These are phyloP conservation scores for Backusella parvicylindrica DNA, from an alignment of 192 early-diverging fungal genomes.

Conservation along the genomic window DNA sequence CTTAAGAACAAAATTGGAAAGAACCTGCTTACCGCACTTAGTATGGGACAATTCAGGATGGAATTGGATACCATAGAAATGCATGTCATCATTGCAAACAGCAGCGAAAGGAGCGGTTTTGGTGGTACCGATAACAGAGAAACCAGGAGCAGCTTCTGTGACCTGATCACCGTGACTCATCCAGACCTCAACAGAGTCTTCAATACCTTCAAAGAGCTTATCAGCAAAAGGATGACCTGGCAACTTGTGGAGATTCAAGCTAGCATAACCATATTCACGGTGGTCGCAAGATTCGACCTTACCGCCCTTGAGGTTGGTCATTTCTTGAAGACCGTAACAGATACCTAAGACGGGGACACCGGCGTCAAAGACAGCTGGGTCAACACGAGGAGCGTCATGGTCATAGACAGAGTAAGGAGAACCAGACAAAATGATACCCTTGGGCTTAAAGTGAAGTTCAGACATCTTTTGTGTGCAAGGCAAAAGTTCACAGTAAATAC, in stretches of 20 bases:
- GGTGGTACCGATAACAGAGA: slow-evolving; percentile 84
- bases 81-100: slow-evolving; percentile 74
- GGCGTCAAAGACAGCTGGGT: slow-evolving; percentile 83
- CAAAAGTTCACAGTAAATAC: slow-evolving; percentile 97
- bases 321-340: slow-evolving; percentile 99
- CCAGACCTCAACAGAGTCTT: slow-evolving; percentile 75
- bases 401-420: slow-evolving; percentile 97
- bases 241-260: slow-evolving; percentile 64
- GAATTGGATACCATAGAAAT: slow-evolving; percentile 95
- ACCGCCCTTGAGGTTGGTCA: slow-evolving; percentile 85
- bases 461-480: slow-evolving; percentile 95
- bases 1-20: slow-evolving; percentile 92
- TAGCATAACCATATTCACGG: slow-evolving; percentile 94
- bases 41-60: slow-evolving; percentile 99
- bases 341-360: slow-evolving; percentile 95
- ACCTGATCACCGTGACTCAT: slow-evolving; percentile 99
- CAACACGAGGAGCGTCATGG: slow-evolving; percentile 89
- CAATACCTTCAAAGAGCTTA: slow-evolving; percentile 71
- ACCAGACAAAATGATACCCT: slow-evolving; percentile 95
- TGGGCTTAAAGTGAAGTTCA: slow-evolving; percentile 93
- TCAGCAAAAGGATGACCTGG: slow-evolving; percentile 56
- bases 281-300: slow-evolving; percentile 83
- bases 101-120: slow-evolving; percentile 87
- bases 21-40: slow-evolving; percentile 70
- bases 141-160: slow-evolving; percentile 71